A percentile compares a stretch with the other conserved stretches of the same genome.
These are phyloP conservation scores for Helichrysum umbraculigerum DNA, from an alignment of 129 eudicot genomes.

Conservation along the genomic window DNA sequence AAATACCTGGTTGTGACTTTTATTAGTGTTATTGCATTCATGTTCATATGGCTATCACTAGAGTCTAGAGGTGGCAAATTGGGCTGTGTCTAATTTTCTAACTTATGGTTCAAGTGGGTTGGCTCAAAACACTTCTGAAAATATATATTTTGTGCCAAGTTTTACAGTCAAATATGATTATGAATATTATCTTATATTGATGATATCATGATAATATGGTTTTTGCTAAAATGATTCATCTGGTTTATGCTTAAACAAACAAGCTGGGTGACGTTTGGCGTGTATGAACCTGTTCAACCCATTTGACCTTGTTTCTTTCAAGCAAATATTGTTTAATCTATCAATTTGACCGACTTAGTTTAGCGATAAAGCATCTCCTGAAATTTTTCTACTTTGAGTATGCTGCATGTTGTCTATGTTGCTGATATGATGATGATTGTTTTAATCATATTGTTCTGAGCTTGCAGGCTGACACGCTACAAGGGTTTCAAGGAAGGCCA, in stretches of 20 bases:
- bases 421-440: background rate
- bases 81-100: background rate
- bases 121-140: no score
- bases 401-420: background rate
- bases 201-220: background rate
- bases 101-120: no score
- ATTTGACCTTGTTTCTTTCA: background rate
- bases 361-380: background rate
- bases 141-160: background rate
- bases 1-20: background rate
- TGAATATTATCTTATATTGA: no score
- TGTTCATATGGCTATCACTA: background rate
- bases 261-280: background rate
- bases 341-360: background rate
- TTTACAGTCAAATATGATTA: background rate
- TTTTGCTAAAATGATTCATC: background rate
- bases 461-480: conserved; percentile 82
- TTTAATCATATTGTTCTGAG: background rate
- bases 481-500: conserved; percentile 95
- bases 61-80: background rate
- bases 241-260: background rate
- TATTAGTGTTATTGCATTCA: background rate
- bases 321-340: background rate
- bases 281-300: background rate
- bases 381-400: no score